phyloP scores from a whole-genome alignment of 2,329 filamentous ascomycete genomes.

The Epichloe amarillans region DNA sequence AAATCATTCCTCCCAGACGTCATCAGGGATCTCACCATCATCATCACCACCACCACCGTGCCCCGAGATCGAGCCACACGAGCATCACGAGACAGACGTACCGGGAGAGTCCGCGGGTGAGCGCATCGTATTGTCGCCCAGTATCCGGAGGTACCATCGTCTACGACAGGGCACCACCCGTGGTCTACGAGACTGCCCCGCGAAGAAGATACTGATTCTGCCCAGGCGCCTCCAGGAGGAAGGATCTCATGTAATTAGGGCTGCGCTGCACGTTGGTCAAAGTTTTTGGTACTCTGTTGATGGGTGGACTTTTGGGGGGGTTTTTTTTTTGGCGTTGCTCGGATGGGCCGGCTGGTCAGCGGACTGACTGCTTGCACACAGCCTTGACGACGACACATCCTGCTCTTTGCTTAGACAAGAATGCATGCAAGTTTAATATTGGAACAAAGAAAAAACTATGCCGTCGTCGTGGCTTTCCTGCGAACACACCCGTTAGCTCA shows the following conservation, averaged over 20 bases:
- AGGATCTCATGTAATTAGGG: neutral
- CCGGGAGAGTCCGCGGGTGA: slow-evolving; percentile 28
- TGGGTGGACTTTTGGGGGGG: neutral
- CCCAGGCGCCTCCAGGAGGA: neutral
- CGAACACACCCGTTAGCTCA: no score
- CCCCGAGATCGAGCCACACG: slow-evolving; percentile 30
- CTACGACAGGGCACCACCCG: slow-evolving; percentile 20
- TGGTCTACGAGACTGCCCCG: slow-evolving; percentile 1
- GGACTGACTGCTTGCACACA: neutral
- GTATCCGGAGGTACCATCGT: slow-evolving; percentile 20
- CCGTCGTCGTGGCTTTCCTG: no score
- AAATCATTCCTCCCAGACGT: slow-evolving; percentile 32
- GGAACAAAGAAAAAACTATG: no score
- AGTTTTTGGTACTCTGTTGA: neutral
- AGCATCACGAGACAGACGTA: slow-evolving; percentile 24
- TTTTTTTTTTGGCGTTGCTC: neutral
- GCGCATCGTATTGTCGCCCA: slow-evolving; percentile 14
- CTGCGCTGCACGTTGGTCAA: neutral
- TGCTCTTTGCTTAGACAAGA: neutral
- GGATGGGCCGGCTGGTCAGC: neutral
- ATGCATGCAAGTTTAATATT: neutral
- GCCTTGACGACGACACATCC: neutral
- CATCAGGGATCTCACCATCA: slow-evolving; percentile 22
- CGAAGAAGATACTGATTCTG: neutral
- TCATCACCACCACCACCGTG: slow-evolving; percentile 19